Evolutionary conservation across 1,284 basidiomycete genomes (phyloP).

Genomic region (Vanrija sp.): DNA sequence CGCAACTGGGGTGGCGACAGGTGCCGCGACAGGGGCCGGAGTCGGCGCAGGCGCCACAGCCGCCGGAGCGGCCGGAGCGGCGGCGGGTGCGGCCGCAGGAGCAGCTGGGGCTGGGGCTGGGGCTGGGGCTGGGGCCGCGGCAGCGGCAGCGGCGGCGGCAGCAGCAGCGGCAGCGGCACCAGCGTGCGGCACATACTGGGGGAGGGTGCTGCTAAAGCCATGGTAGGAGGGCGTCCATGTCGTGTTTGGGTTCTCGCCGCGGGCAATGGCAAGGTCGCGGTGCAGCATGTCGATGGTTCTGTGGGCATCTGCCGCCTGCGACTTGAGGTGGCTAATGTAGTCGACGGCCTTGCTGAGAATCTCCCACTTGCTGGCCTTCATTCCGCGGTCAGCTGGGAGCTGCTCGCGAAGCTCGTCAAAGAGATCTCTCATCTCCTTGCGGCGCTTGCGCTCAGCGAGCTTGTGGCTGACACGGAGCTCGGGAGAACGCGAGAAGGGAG

Average conservation of each 20-base stretch:
- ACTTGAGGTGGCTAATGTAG: constrained; percentile 22
- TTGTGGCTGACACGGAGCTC: constrained; percentile 91
- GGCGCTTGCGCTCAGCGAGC: constrained; percentile 84
- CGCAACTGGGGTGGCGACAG: constrained; percentile 7
- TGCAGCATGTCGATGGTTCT: constrained; percentile 14
- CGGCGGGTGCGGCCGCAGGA: constrained; percentile 7
- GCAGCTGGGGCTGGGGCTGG: constrained; percentile 14
- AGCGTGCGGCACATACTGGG: constrained; percentile 13
- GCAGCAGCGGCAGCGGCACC: constrained; percentile 4
- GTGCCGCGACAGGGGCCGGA: neutral
- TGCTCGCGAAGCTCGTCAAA: constrained; percentile 91
- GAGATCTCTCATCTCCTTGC: constrained; percentile 96
- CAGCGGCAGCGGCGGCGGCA: constrained; percentile 13
- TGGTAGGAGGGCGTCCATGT: constrained; percentile 17
- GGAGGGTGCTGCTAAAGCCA: constrained; percentile 11
- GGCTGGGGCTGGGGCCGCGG: constrained; percentile 14
- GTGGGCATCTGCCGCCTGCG: constrained; percentile 10
- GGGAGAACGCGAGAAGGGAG: constrained; percentile 88
- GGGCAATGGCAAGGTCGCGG: constrained; percentile 12
- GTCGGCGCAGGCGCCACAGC: neutral
- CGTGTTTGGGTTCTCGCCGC: constrained; percentile 8
- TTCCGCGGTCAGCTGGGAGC: constrained; percentile 80
- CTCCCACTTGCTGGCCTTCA: constrained; percentile 77
- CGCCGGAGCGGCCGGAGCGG: constrained; percentile 14
- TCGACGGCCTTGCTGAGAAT: constrained; percentile 23